A percentile compares a stretch with the other conserved stretches of the same genome.
phyloP scores from a whole-genome alignment of 2,329 filamentous ascomycete genomes.

The Didymella keratinophila region DNA sequence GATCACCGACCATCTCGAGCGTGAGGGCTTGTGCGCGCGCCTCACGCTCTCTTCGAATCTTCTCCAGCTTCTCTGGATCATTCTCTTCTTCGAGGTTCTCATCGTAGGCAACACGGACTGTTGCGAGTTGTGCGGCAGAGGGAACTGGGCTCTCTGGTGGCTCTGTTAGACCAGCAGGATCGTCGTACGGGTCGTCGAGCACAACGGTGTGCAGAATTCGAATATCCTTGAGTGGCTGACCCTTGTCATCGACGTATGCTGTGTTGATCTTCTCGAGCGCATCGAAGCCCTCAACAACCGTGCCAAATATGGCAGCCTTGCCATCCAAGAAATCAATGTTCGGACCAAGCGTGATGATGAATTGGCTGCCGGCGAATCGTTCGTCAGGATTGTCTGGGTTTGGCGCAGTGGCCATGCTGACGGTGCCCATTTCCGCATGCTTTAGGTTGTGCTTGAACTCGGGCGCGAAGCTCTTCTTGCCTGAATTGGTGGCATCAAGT shows the following conservation, averaged over 20 bases:
- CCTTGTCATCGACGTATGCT: conserved; percentile 84
- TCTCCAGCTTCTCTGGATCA: conserved; percentile 82
- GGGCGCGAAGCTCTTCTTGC: conserved; percentile 81
- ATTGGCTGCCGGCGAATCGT: conserved; percentile 87
- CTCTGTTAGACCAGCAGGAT: conserved; percentile 77
- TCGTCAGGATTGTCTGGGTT: conserved; percentile 78
- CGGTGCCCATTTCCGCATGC: conserved; percentile 86
- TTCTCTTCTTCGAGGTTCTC: conserved; percentile 79
- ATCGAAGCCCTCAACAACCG: conserved; percentile 95
- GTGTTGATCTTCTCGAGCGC: conserved; percentile 91
- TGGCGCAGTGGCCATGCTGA: conserved; percentile 95
- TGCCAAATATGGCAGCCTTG: conserved; percentile 93
- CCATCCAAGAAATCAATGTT: conserved; percentile 90
- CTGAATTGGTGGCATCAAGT: conserved; percentile 66
- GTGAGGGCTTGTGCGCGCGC: conserved; percentile 93
- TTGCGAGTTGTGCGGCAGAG: conserved; percentile 84
- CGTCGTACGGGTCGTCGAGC: conserved; percentile 89
- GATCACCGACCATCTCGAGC: conserved; percentile 95
- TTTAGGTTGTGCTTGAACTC: conserved; percentile 87
- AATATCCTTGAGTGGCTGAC: conserved; percentile 90
- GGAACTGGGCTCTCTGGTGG: conserved; percentile 83
- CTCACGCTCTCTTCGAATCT: conserved; percentile 82
- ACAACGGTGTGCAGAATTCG: conserved; percentile 91
- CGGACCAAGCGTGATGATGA: conserved; percentile 89
- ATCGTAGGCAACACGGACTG: conserved; percentile 90